Conservation (phyloP, 2,329 filamentous ascomycete genomes). For the Saccharata proteae region DNA sequence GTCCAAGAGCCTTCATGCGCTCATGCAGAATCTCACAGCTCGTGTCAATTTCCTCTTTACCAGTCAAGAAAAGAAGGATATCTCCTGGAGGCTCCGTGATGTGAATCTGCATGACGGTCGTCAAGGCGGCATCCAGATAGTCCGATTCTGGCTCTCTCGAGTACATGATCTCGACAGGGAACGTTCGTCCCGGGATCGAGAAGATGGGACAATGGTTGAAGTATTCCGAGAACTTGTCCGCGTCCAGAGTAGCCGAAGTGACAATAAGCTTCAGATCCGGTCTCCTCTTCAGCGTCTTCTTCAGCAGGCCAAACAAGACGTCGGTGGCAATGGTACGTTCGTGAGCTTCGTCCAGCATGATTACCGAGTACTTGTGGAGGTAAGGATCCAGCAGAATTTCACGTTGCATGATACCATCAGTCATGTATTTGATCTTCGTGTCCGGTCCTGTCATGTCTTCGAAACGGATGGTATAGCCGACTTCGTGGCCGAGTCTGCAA, state of each 20-base stretch:
- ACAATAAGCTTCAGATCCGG: slow-evolving; percentile 95
- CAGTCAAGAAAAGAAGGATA: slow-evolving; percentile 92
- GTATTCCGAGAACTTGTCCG: slow-evolving; percentile 93
- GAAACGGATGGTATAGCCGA: slow-evolving; percentile 98
- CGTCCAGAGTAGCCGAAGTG: slow-evolving; percentile 96
- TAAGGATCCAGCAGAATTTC: slow-evolving; percentile 95
- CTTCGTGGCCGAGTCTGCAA: slow-evolving; percentile 81
- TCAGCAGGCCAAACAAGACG: slow-evolving; percentile 91
- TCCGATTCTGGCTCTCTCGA: slow-evolving; percentile 90
- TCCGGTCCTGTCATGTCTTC: slow-evolving; percentile 84
- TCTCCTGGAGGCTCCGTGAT: slow-evolving; percentile 84
- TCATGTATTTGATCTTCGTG: slow-evolving; percentile 98
- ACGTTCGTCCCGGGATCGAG: slow-evolving; percentile 88
- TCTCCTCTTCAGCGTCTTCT: slow-evolving; percentile 71
- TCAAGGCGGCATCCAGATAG: slow-evolving; percentile 86
- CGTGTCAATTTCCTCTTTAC: slow-evolving; percentile 95
- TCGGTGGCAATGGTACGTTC: slow-evolving; percentile 95
- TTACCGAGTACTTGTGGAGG: slow-evolving; percentile 85
- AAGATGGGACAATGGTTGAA: slow-evolving; percentile 96
- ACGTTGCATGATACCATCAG: slow-evolving; percentile 92
- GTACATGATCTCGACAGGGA: slow-evolving; percentile 91
- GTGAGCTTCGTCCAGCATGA: slow-evolving; percentile 97
- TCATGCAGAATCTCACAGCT: slow-evolving; percentile 86
- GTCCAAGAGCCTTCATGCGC: slow-evolving; percentile 89
- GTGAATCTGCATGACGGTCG: slow-evolving; percentile 97